Evolutionary conservation across 495 filamentous ascomycete genomes (phyloP).

Genomic region (Lentithecium fluviatile): DNA sequence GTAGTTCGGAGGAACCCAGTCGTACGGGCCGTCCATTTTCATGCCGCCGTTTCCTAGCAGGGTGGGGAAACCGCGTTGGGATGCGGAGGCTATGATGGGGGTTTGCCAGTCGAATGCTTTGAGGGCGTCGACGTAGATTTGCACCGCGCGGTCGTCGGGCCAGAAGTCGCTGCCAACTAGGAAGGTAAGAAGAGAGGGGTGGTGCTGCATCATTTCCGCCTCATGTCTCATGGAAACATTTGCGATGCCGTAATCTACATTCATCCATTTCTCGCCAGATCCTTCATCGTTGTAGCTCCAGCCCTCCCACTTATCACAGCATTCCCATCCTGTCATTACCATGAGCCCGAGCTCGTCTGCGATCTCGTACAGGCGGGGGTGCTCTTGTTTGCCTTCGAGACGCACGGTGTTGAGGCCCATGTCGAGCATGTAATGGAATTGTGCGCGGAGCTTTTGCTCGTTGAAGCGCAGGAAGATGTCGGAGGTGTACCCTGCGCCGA

Average conservation of each 20-base stretch:
- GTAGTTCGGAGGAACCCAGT: slow-evolving; percentile 66
- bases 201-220: slow-evolving; percentile 40
- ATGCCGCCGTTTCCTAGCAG: slow-evolving; percentile 57
- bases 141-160: slow-evolving; percentile 57
- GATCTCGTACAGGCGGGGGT: slow-evolving; percentile 57
- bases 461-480: slow-evolving; percentile 64
- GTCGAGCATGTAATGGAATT: slow-evolving; percentile 55
- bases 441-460: slow-evolving; percentile 43
- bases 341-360: slow-evolving; percentile 61
- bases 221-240: slow-evolving; percentile 59
- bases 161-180: slow-evolving; percentile 63
- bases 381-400: slow-evolving; percentile 65
- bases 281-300: slow-evolving; percentile 62
- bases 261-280: slow-evolving; percentile 50
- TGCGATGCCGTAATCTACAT: slow-evolving; percentile 55
- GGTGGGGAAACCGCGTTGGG: slow-evolving; percentile 53
- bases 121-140: slow-evolving; percentile 53
- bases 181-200: slow-evolving; percentile 57
- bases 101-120: slow-evolving; percentile 54
- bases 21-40: slow-evolving; percentile 69
- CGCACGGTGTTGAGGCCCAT: slow-evolving; percentile 63
- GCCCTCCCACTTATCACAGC: slow-evolving; percentile 68
- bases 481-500: slow-evolving; percentile 59
- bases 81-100: slow-evolving; percentile 59
- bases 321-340: slow-evolving; percentile 66